Conservation (phyloP, 305 asterid species). For the Fraxinus greggii region DNA sequence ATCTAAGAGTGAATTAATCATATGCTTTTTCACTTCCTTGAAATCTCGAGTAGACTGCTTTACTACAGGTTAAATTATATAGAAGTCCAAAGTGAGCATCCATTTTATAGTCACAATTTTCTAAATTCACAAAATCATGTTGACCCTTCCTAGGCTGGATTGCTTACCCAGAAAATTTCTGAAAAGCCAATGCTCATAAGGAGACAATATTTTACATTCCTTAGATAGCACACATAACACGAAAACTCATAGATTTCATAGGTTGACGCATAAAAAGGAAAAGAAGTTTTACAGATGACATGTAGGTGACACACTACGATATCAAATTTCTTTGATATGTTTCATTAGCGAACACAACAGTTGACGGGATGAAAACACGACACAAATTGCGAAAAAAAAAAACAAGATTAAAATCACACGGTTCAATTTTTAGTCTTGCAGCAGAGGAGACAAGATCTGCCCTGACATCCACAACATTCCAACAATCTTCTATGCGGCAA, state of each 20-base stretch:
- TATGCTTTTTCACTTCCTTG: background rate
- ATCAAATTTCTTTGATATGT: background rate
- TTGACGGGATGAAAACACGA: background rate
- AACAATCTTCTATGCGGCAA: background rate
- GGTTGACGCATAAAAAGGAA: background rate
- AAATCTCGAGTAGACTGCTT: background rate
- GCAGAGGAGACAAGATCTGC: background rate
- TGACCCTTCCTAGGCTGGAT: no score
- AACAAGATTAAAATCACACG: background rate
- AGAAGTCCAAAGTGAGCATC: background rate
- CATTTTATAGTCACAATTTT: no score
- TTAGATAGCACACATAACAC: background rate
- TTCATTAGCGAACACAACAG: background rate
- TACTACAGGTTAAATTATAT: background rate
- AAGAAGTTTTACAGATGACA: background rate
- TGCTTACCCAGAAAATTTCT: background rate
- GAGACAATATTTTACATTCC: background rate
- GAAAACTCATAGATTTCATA: background rate
- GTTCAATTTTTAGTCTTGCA: background rate
- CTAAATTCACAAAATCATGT: background rate
- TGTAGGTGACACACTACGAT: background rate
- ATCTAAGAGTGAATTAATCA: background rate
- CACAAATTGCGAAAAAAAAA: background rate
- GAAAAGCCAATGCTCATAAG: background rate
- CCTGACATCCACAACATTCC: background rate